Evolutionary conservation across 495 filamentous ascomycete genomes (phyloP), one percentile per base, ranked within the genome.

Genomic region (Tuber indicum): DNA sequence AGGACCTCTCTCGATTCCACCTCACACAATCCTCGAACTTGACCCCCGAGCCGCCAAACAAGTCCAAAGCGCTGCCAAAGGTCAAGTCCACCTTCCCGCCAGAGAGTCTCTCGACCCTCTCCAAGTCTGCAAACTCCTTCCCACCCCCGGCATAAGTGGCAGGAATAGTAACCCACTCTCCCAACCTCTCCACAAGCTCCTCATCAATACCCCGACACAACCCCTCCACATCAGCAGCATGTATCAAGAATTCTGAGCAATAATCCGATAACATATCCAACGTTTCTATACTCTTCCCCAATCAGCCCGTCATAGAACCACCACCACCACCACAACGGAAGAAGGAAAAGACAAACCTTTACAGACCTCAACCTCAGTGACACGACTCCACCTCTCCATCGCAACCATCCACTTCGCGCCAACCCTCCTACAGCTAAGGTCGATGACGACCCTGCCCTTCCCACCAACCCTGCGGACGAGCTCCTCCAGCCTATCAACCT

Each of bases 201-300:
- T 95, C 91, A 80, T 99, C 96, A 72, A 99, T 91, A 43, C 96
- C 96, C 72, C 87, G 87, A 83, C 98, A 96, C 71, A 98, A 86
- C 14, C 96, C 96, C 83, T 98, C 96, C 74, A 95, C 94, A 83
- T 99, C 96, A n/a, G 96, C 96, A n/a, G 96, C 96, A 82, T 99
- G 96, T 81, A 99, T 93, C 72, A 99, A 87, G 84, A 99, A 98
- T 82, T 99, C 96, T 66, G 92, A 93, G 86, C 96, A 98, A 84
- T 93, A 95, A 17, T 91, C 92, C 82, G 97, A 94, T 14, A 98
- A 87, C 19, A 89, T 83, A 26, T 88, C 87, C 73, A 99, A 97
- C 3, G 91, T 91, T 84, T 91, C 94, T 96, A 77, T 43, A 62
- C 19, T 42, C 36, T 36, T 62, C 58, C 69, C 76, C 62, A 73